A percentile compares a stretch with the other conserved stretches of the same genome.
phyloP scores from a whole-genome alignment of 2,329 filamentous ascomycete genomes.

The Xylaria sp. region DNA sequence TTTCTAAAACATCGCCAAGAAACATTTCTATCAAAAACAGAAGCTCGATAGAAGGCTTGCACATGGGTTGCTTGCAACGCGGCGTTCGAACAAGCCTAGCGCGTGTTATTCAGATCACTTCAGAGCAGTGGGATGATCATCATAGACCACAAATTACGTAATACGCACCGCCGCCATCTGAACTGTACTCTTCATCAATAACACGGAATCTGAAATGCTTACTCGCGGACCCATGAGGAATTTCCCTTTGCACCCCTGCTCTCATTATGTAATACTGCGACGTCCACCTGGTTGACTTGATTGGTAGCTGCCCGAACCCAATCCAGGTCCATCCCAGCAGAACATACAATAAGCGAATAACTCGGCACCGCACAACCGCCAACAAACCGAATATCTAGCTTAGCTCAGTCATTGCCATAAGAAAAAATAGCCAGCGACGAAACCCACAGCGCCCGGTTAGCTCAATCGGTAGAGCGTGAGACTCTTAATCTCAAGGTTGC shows the following conservation, averaged over 20 bases:
- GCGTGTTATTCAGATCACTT: background rate
- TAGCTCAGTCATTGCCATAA: background rate
- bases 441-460: constrained; percentile 60
- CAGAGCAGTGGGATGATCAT: too few species aligned
- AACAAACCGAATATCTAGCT: background rate
- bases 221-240: background rate
- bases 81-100: constrained; percentile 12
- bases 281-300: background rate
- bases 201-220: background rate
- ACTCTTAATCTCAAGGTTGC: constrained; percentile 65
- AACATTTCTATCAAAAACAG: constrained; percentile 23
- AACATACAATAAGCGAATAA: background rate
- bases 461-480: constrained; percentile 79
- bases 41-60: constrained; percentile 22
- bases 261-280: constrained; percentile 13
- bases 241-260: background rate
- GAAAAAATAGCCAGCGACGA: background rate
- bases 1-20: constrained; percentile 17
- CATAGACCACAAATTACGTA: background rate
- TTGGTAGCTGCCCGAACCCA: background rate
- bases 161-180: background rate
- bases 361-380: background rate
- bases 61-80: constrained; percentile 18
- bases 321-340: background rate
- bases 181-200: background rate